These are phyloP conservation scores for Eragrostis curvula DNA, from an alignment of 176 grass and related monocot genomes.

Conservation along the genomic window DNA sequence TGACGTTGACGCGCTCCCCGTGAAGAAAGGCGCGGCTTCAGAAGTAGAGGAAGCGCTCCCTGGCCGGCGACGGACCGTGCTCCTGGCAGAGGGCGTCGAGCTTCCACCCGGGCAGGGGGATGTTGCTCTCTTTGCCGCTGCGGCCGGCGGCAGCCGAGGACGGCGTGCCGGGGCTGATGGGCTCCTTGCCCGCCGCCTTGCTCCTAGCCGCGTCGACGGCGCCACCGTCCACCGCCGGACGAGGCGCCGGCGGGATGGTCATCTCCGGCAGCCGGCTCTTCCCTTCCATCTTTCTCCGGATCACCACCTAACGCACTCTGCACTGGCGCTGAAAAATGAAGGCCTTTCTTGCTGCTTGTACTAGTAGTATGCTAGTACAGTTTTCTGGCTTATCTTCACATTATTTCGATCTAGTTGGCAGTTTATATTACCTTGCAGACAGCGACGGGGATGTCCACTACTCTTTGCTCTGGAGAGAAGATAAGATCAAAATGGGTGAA, in stretches of 20 bases:
- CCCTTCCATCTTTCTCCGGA: constrained; percentile 38
- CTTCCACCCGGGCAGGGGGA: constrained; percentile 72
- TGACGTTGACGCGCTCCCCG: not conserved
- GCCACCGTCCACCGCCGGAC: not conserved
- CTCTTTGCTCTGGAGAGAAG: not conserved
- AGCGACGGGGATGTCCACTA: constrained; percentile 1
- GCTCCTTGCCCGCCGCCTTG: constrained; percentile 45
- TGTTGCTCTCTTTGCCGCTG: not conserved
- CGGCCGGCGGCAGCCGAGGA: not conserved
- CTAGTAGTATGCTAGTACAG: not conserved
- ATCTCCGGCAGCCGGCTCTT: constrained; percentile 42
- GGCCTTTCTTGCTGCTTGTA: not conserved
- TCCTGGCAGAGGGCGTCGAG: constrained; percentile 73
- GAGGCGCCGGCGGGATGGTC: constrained; percentile 7
- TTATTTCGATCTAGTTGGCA: not conserved
- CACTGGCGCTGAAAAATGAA: not conserved
- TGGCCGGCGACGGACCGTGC: constrained; percentile 18
- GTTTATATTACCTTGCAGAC: not conserved
- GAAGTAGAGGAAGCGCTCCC: constrained; percentile 61
- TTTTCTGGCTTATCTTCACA: not conserved
- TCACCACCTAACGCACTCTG: not conserved
- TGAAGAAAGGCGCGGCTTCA: constrained; percentile 27
- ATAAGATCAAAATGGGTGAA: constrained; percentile 40
- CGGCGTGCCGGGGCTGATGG: constrained; percentile 49
- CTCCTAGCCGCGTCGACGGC: not conserved